phyloP scores from a whole-genome alignment of 257 asterid species.

The Avicennia marina region DNA sequence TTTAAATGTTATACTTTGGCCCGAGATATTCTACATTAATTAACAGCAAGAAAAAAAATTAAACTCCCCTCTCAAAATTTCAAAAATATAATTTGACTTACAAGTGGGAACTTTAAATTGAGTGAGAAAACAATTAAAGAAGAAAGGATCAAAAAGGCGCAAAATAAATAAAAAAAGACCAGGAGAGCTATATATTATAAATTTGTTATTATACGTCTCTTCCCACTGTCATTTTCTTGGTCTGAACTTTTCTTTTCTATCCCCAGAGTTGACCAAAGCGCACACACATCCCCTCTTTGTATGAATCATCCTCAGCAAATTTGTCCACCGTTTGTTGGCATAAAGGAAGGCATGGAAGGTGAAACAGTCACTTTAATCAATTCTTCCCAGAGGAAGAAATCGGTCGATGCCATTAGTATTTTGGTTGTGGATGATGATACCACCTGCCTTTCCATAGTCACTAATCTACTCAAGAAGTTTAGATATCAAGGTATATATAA shows the following conservation, averaged over 20 bases:
- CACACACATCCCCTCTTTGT: neutral
- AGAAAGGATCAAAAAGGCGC: no score
- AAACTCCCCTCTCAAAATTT: no score
- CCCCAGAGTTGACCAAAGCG: conserved; percentile 24
- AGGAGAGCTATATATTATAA: no score
- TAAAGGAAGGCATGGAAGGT: conserved; percentile 21
- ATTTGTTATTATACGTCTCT: no score
- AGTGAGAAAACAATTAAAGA: no score
- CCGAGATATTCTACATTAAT: conserved; percentile 19
- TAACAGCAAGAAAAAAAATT: neutral
- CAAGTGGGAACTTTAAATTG: no score
- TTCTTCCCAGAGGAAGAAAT: neutral
- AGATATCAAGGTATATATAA: conserved; percentile 32
- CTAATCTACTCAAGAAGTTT: conserved; percentile 44
- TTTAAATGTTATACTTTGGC: conserved; percentile 23
- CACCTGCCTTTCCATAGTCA: conserved; percentile 42
- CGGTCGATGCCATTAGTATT: conserved; percentile 21
- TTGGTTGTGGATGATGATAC: conserved; percentile 57
- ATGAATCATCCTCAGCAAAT: conserved; percentile 14
- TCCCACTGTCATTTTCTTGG: neutral
- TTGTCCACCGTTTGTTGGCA: conserved; percentile 19
- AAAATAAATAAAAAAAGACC: no score
- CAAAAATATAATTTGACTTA: no score
- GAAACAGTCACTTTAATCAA: conserved; percentile 4
- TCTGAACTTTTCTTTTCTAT: conserved; percentile 16